Conservation (phyloP, 148 eudicot species). For the Rhododendron kiyosumense region DNA sequence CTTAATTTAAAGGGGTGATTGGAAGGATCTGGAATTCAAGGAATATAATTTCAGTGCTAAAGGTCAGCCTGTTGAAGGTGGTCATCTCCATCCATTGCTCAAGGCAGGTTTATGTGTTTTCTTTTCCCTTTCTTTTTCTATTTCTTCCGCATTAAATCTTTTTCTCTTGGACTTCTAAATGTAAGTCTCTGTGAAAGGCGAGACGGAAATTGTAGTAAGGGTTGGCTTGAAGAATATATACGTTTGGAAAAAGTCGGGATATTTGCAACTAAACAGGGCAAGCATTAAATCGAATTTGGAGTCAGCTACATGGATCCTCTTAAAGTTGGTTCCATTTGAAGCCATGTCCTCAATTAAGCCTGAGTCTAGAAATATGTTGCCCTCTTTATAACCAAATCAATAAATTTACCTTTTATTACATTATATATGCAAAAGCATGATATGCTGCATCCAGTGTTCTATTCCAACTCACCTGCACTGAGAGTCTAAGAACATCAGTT, state of each 20-base stretch:
- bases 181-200: background rate
- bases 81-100: conserved; percentile 86
- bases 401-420: background rate
- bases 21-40: conserved; percentile 80
- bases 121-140: background rate
- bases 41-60: conserved; percentile 91
- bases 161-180: background rate
- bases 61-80: conserved; percentile 81
- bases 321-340: background rate
- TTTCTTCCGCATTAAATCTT: background rate
- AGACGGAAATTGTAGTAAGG: background rate
- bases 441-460: background rate
- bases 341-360: background rate
- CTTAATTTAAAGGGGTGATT: conserved; percentile 56
- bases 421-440: background rate
- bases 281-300: background rate
- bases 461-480: background rate
- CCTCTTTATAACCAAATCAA: background rate
- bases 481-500: background rate
- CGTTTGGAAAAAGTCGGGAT: background rate
- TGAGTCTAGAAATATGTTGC: background rate
- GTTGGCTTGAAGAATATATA: background rate
- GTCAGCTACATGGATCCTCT: background rate
- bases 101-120: conserved; percentile 49
- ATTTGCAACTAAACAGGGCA: background rate